These are phyloP conservation scores for Graphilbum sp. DNA, from an alignment of 2,329 filamentous ascomycete genomes.

Conservation along the genomic window DNA sequence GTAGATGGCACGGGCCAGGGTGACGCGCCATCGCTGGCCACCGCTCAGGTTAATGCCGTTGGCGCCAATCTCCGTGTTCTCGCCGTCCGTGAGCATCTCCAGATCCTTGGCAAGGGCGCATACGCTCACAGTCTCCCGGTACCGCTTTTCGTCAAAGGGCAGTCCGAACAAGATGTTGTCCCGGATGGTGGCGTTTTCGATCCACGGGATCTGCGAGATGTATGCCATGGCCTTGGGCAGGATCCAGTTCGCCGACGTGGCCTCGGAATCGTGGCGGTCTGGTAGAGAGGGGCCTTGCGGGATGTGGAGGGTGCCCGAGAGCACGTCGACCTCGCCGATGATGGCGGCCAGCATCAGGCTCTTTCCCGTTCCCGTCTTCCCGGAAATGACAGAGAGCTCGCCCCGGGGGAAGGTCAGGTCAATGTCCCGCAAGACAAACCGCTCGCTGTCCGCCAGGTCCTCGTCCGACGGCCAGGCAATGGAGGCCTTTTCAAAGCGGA, in stretches of 20 bases:
- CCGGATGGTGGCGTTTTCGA: conserved; percentile 64
- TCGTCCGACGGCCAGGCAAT: conserved; percentile 61
- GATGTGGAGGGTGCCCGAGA: conserved; percentile 43
- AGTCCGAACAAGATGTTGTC: conserved; percentile 69
- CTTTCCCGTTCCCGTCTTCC: conserved; percentile 65
- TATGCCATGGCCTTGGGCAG: conserved; percentile 55
- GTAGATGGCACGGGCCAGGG: conserved; percentile 65
- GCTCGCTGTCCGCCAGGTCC: conserved; percentile 35
- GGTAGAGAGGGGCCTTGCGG: conserved; percentile 31
- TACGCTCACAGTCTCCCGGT: conserved; percentile 51
- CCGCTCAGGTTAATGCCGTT: conserved; percentile 76
- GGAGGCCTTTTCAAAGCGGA: conserved; percentile 50
- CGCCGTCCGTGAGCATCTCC: conserved; percentile 59
- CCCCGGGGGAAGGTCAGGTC: conserved; percentile 50
- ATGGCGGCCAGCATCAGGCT: conserved; percentile 58
- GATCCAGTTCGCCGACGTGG: conserved; percentile 50
- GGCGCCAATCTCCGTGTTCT: conserved; percentile 66
- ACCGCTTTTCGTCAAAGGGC: conserved; percentile 51
- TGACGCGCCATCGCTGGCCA: conserved; percentile 70
- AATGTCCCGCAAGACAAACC: conserved; percentile 49
- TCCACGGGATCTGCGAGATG: conserved; percentile 69
- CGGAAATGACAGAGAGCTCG: conserved; percentile 58
- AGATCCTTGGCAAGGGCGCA: conserved; percentile 65
- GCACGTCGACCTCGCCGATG: conserved; percentile 57
- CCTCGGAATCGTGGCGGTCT: conserved; percentile 45